Evolutionary conservation across 768 basidiomycete species (phyloP).

Genomic region (Tulasnella sp.): DNA sequence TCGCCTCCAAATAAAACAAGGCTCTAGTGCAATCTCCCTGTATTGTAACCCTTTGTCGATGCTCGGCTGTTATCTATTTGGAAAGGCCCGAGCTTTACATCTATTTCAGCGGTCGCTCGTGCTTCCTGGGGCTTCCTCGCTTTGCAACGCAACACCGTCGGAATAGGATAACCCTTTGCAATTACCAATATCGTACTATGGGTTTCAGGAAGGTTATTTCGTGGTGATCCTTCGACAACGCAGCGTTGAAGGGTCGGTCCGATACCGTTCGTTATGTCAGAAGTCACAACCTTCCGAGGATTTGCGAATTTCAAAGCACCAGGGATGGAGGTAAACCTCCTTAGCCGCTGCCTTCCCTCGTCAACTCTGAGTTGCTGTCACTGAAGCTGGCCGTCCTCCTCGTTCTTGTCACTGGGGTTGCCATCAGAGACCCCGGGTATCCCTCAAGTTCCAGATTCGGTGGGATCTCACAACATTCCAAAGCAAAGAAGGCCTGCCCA

Average conservation of each 20-base stretch:
- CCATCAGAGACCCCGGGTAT: neutral
- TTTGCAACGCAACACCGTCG: neutral
- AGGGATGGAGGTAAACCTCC: neutral
- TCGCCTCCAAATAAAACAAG: too few relatives aligned
- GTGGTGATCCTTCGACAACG: neutral
- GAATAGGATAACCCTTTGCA: neutral
- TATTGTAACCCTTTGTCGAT: neutral
- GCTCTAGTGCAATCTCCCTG: neutral
- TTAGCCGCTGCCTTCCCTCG: neutral
- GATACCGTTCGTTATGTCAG: neutral
- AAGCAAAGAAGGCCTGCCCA: neutral
- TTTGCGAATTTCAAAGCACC: neutral
- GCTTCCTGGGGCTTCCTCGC: neutral
- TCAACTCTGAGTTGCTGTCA: neutral
- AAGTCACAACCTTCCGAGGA: neutral
- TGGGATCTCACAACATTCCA: neutral
- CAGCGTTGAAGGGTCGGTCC: neutral
- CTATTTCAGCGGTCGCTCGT: neutral
- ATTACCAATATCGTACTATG: neutral
- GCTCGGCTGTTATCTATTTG: neutral
- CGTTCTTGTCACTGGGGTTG: constrained; percentile 9
- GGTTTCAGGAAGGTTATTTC: neutral
- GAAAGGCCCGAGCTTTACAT: neutral
- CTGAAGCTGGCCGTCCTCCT: neutral
- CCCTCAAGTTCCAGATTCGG: neutral